These are phyloP conservation scores for Exophiala sp. DNA, from an alignment of 2,329 filamentous ascomycete species.

Conservation along the genomic window DNA sequence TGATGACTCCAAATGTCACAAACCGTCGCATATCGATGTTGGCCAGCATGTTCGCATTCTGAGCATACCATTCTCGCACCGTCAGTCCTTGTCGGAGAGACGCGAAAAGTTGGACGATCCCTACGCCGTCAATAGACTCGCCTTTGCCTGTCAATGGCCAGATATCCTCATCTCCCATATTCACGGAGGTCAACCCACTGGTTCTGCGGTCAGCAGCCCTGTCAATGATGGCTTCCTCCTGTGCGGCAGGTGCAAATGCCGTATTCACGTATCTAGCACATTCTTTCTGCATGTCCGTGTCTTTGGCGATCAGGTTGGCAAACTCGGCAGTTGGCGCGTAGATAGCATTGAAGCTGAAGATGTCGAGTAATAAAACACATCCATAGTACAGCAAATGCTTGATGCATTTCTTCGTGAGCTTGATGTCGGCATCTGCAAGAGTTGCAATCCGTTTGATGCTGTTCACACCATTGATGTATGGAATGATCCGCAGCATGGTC, in stretches of 20 bases:
- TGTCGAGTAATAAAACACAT: slow-evolving; percentile 80
- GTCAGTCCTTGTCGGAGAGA: slow-evolving; percentile 75
- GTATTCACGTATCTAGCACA: slow-evolving; percentile 76
- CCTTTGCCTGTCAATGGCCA: slow-evolving; percentile 40
- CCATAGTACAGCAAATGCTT: slow-evolving; percentile 91
- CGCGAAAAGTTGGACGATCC: slow-evolving; percentile 74
- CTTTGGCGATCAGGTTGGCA: slow-evolving; percentile 65
- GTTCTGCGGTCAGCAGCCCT: slow-evolving; percentile 14
- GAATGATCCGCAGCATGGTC: slow-evolving; percentile 59
- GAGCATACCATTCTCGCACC: slow-evolving; percentile 79
- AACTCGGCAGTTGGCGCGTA: slow-evolving; percentile 80
- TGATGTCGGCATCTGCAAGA: slow-evolving; percentile 77
- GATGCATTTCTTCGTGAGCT: slow-evolving; percentile 77
- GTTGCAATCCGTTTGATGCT: slow-evolving; percentile 82
- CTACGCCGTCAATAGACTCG: slow-evolving; percentile 39
- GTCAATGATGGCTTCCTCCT: slow-evolving; percentile 24
- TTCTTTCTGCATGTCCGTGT: slow-evolving; percentile 75
- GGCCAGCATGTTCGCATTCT: slow-evolving; percentile 64
- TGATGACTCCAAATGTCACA: slow-evolving; percentile 93
- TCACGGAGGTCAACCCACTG: slow-evolving; percentile 25
- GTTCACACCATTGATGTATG: slow-evolving; percentile 83
- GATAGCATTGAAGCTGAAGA: slow-evolving; percentile 89
- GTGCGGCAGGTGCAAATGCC: slow-evolving; percentile 37
- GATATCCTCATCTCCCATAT: slow-evolving; percentile 32
- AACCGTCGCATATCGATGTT: slow-evolving; percentile 84